Evolutionary conservation across 202 grass and related monocot species (phyloP).

Genomic region (Panicum virgatum): DNA sequence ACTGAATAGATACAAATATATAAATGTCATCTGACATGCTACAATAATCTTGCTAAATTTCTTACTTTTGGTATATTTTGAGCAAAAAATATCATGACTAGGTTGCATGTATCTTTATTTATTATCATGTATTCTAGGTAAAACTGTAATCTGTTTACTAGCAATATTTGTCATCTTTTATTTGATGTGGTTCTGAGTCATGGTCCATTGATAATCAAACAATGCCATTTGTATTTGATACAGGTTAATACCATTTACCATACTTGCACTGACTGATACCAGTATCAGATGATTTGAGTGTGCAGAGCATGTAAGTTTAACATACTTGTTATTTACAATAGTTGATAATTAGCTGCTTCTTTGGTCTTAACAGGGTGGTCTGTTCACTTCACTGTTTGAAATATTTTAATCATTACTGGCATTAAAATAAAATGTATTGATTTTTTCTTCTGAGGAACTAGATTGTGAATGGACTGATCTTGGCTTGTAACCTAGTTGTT

Average conservation of each 20-base stretch:
- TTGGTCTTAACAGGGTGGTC: background rate
- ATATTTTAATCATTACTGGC: background rate
- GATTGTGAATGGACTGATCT: background rate
- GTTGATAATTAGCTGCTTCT: background rate
- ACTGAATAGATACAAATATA: background rate
- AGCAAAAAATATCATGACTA: slow-evolving; percentile 2
- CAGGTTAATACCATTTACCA: slow-evolving; percentile 15
- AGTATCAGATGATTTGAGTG: background rate
- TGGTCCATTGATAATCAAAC: slow-evolving; percentile 5
- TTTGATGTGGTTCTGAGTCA: background rate
- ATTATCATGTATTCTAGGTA: background rate
- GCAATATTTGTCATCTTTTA: background rate
- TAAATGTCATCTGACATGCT: background rate
- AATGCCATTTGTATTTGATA: slow-evolving; percentile 11
- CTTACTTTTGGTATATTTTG: slow-evolving; percentile 14
- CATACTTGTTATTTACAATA: background rate
- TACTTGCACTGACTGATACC: slow-evolving; percentile 8
- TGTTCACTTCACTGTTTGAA: background rate
- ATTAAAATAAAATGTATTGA: background rate
- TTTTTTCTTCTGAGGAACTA: background rate
- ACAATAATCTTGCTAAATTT: background rate
- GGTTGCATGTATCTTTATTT: slow-evolving; percentile 1
- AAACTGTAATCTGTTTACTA: background rate
- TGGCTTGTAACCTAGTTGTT: background rate
- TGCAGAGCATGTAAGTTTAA: slow-evolving; percentile 31